These are phyloP conservation scores for Gryganskiella cystojenkinii DNA, from an alignment of 192 early-diverging fungal species.

Conservation along the genomic window DNA sequence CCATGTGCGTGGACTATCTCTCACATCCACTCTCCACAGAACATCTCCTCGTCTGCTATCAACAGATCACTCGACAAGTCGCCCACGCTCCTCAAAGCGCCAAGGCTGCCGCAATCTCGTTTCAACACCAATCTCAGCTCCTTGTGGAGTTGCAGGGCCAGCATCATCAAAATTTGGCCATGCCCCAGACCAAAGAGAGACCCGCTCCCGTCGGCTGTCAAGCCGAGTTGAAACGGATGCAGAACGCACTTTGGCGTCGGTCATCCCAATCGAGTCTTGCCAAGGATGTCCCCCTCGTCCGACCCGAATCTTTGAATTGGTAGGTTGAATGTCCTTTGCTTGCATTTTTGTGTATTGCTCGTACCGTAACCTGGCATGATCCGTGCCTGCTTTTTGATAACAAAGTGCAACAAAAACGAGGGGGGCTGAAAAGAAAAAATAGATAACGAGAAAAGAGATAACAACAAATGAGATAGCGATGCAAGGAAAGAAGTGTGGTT, in stretches of 20 bases:
- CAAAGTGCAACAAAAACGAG: neutral
- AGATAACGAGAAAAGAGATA: neutral
- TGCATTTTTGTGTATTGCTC: neutral
- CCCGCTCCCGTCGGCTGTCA: conserved; percentile 42
- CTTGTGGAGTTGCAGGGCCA: conserved; percentile 31
- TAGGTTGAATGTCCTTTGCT: too few relatives aligned
- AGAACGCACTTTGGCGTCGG: conserved; percentile 47
- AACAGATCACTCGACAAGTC: conserved; percentile 53
- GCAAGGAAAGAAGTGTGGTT: too few relatives aligned
- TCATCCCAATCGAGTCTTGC: conserved; percentile 40
- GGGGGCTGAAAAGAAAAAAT: neutral
- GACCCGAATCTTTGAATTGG: conserved; percentile 51
- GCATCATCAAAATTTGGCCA: conserved; percentile 38
- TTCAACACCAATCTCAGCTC: conserved; percentile 42
- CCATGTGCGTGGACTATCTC: conserved; percentile 49
- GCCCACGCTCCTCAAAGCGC: conserved; percentile 37
- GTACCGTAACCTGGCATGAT: neutral
- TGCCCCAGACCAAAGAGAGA: conserved; percentile 26
- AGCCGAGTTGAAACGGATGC: conserved; percentile 41
- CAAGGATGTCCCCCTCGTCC: conserved; percentile 46
- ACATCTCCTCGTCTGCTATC: conserved; percentile 47
- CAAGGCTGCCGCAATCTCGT: conserved; percentile 47
- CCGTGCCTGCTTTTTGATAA: too few relatives aligned
- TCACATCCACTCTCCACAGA: conserved; percentile 46
- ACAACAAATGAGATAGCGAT: too few relatives aligned